Base-by-base conservation (phyloP, 2,329 filamentous ascomycete species). In the Botrytis fabae region DNA sequence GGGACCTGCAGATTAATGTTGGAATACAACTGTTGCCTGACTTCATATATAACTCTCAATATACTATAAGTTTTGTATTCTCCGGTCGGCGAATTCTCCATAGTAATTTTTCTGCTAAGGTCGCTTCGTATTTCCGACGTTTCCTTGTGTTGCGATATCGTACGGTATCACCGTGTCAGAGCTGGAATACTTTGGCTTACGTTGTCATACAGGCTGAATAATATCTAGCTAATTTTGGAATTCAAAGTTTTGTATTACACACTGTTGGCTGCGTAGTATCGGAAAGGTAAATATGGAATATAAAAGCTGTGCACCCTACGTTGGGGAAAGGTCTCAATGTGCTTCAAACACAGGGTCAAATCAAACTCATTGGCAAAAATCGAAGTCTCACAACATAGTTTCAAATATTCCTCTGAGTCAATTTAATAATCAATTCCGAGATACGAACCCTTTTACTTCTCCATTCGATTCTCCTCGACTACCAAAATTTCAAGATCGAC, bases 11-110 rank as follows among this genome's bases (percentile, higher is more conserved):
- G 61, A 22, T 59, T 35, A 16, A 66, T 40, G 8, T 48, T 40
- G n/a, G 38, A 25, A 51, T 35, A 25, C n/a, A 63, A 35, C 61
- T 54, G 46, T 48, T 51, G n/a, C 35, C 46, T 63, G 32, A 10
- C 51, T 60, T 60, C 8, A 44, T 44, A 40, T 38, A 32, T 51
- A 51, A 54, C 14, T 32, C 12, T 57, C 35, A 61, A 60, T 61
- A 25, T 44, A 35, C 8, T 60, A 69, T 70, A 70, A 65, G 35
- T 35, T 71, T 66, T 46, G 46, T 71, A 71, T 71, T 66, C 69
- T 71, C 70, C 70, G 70, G 35, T 71, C 70, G 70, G 70, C 70
- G 61, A 66, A 46, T 71, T 71, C 35, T 66, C 46, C 61, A 59
- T 59, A 71, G 12, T 71, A 32, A 16, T n/a, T 14, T 46, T 51